Percentiles rank a stretch among this genome's conserved stretches.
Conservation (phyloP, 148 eudicot species). For the Spergularia marina region DNA sequence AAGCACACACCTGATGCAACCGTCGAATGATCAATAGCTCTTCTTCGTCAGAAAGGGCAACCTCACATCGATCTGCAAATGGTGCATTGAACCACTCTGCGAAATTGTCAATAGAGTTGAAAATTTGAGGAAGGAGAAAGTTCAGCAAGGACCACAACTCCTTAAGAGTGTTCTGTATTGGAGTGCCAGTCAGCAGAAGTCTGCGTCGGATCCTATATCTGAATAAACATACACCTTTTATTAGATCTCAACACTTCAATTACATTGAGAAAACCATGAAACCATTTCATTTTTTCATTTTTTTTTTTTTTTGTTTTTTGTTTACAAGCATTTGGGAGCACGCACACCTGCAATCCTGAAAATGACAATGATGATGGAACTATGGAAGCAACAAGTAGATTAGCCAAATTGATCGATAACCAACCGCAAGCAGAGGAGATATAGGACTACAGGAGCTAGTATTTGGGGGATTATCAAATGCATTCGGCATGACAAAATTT, state of each 20-base stretch:
- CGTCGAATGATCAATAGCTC: slow-evolving; percentile 91
- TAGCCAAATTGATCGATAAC: background rate
- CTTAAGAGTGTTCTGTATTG: slow-evolving; percentile 94
- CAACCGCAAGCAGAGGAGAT: background rate
- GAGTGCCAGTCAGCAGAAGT: slow-evolving; percentile 92
- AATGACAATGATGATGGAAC: background rate
- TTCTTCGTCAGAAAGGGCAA: slow-evolving; percentile 85
- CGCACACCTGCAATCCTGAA: background rate
- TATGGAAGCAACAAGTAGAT: background rate
- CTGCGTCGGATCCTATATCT: slow-evolving; percentile 81
- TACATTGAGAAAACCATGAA: background rate
- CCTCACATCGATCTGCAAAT: slow-evolving; percentile 89
- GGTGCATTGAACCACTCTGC: slow-evolving; percentile 99
- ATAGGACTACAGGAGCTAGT: no score
- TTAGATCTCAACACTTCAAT: slow-evolving; percentile 11
- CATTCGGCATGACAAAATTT: background rate
- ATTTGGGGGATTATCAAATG: background rate
- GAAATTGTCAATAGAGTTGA: slow-evolving; percentile 88
- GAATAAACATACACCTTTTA: slow-evolving; percentile 11
- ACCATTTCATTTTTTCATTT: no score
- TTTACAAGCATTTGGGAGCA: no score
- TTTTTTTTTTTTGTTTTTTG: no score
- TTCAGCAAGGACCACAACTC: slow-evolving; percentile 97
- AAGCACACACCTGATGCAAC: slow-evolving; percentile 74
- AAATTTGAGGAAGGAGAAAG: slow-evolving; percentile 93